Percentiles rank a stretch among this genome's conserved stretches.
Conservation (phyloP, 495 filamentous ascomycete genomes). For the Penicillium alfredii region DNA sequence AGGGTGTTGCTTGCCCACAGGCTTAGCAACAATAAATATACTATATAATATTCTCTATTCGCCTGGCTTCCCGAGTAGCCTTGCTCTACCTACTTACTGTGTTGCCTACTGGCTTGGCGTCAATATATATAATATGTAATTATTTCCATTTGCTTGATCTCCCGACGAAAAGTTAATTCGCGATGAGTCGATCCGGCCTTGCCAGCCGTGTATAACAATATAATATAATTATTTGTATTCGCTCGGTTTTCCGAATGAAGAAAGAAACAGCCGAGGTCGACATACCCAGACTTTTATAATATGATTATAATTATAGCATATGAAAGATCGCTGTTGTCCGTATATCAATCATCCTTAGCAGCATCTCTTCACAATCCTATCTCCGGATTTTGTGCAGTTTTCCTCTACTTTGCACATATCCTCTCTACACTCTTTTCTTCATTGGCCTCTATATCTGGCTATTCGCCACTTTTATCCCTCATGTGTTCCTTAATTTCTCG, state of each 20-base stretch:
- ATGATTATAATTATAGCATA: neutral
- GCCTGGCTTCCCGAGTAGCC: too few relatives aligned
- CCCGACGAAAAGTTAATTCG: neutral
- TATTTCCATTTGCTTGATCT: neutral
- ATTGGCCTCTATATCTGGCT: neutral
- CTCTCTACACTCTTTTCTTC: too few relatives aligned
- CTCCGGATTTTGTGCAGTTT: neutral
- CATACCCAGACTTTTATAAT: neutral
- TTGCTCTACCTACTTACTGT: too few relatives aligned
- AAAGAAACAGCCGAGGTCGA: neutral
- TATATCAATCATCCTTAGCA: neutral
- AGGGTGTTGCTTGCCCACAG: too few relatives aligned
- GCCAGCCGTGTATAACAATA: too few relatives aligned
- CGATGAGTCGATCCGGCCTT: too few relatives aligned
- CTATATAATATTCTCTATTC: too few relatives aligned
- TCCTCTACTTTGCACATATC: neutral
- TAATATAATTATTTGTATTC: neutral
- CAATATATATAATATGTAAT: neutral
- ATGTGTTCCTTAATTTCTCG: neutral
- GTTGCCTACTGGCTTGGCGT: too few relatives aligned
- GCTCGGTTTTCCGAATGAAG: neutral
- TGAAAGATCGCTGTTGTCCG: neutral
- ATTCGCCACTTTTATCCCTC: neutral
- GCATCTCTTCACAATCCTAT: neutral
- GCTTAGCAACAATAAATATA: too few relatives aligned